Evolutionary conservation across 2,329 filamentous ascomycete genomes (phyloP).

Genomic region (Colletotrichum tropicale): DNA sequence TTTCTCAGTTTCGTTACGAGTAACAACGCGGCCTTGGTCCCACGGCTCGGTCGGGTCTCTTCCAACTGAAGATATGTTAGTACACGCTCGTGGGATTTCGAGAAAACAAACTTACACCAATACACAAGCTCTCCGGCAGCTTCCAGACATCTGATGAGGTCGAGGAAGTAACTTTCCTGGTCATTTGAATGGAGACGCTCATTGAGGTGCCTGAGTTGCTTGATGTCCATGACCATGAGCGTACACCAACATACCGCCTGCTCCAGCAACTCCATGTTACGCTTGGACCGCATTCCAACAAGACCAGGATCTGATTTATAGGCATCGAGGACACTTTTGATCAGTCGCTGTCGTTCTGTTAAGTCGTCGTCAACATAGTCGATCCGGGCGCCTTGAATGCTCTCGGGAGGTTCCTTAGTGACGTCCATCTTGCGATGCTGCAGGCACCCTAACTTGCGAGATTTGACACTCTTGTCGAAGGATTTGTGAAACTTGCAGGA

Average conservation of each 20-base stretch:
- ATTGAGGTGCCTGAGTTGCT: not conserved
- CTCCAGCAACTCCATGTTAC: not conserved
- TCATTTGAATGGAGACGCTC: no score
- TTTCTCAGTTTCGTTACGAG: not conserved
- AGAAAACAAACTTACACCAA: not conserved
- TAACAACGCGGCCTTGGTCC: not conserved
- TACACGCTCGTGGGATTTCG: not conserved
- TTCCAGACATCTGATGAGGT: no score
- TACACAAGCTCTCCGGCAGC: not conserved
- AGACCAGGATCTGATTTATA: not conserved
- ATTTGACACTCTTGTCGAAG: not conserved
- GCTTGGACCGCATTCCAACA: not conserved
- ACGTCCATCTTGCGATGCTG: not conserved
- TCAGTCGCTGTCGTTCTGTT: not conserved
- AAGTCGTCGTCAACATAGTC: not conserved
- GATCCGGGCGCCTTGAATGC: not conserved
- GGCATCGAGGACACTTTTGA: not conserved
- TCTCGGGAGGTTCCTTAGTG: not conserved
- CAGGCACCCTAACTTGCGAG: not conserved
- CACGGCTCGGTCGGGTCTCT: not conserved
- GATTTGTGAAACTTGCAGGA: not conserved
- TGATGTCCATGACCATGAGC: not conserved
- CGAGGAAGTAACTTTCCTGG: no score
- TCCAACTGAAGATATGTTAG: not conserved
- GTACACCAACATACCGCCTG: not conserved